These are phyloP conservation scores for Syzygium grande DNA, from an alignment of 345 rosid genomes.

Conservation along the genomic window DNA sequence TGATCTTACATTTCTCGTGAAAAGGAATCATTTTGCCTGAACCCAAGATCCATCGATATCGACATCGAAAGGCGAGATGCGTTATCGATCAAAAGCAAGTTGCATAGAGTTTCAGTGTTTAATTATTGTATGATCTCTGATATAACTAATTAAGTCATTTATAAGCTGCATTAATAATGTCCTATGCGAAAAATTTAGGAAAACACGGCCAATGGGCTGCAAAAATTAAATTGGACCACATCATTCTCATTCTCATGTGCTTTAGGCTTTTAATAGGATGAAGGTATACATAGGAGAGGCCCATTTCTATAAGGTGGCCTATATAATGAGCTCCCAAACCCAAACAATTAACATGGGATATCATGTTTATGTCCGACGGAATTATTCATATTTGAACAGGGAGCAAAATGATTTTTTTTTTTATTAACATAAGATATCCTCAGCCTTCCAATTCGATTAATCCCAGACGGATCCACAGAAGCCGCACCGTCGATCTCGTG, in stretches of 20 bases:
- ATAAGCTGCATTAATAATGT: background rate
- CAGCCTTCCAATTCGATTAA: background rate
- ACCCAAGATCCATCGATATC: background rate
- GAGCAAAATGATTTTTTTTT: background rate
- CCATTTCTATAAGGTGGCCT: background rate
- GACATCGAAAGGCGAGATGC: background rate
- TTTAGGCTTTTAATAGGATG: background rate
- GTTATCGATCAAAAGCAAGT: background rate
- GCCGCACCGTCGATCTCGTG: background rate
- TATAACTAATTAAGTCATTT: background rate
- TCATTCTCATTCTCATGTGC: background rate
- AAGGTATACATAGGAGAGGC: background rate
- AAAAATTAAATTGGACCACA: background rate
- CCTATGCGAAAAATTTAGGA: background rate
- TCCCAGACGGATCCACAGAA: background rate
- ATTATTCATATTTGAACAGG: background rate
- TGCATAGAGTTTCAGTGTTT: background rate
- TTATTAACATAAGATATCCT: background rate
- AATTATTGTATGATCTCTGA: background rate
- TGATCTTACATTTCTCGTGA: background rate
- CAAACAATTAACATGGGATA: background rate
- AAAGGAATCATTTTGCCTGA: background rate
- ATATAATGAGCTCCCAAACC: background rate
- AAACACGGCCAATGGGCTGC: background rate
- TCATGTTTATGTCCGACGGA: background rate